A percentile compares a stretch with the other conserved stretches of the same genome.
phyloP scores from a whole-genome alignment of 139 green algal genomes.

The Diplosphaera chodatii region DNA sequence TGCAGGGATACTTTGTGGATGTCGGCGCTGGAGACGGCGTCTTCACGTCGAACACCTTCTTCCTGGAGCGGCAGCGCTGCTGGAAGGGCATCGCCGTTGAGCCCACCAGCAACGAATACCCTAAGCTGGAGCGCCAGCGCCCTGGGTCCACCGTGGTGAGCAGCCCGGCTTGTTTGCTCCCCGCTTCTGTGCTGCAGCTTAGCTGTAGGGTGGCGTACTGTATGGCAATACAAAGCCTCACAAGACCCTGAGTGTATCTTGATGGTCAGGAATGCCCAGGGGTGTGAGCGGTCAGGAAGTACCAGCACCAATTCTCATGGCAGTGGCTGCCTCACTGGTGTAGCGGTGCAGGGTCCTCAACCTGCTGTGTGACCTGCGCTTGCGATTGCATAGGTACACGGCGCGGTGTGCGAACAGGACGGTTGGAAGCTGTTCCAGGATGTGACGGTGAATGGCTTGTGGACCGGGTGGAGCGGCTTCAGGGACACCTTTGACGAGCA shows the following conservation, averaged over 20 bases:
- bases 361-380: no score
- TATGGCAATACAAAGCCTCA: no score
- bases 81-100: background rate
- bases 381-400: no score
- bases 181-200: no score
- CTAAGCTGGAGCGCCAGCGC: background rate
- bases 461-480: background rate
- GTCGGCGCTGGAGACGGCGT: slow-evolving; percentile 4
- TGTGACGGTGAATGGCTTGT: slow-evolving; percentile 21
- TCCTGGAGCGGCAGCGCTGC: background rate
- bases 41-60: slow-evolving; percentile 1
- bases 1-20: background rate
- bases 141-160: slow-evolving; percentile 13
- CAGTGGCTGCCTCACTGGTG: no score
- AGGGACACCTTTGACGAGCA: background rate
- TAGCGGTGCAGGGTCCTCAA: no score
- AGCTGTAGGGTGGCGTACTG: no score
- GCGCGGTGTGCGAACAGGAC: slow-evolving; percentile 6
- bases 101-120: slow-evolving; percentile 1
- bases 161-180: no score
- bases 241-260: background rate
- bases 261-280: no score
- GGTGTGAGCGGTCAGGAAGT: no score
- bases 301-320: no score
- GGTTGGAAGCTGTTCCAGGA: slow-evolving; percentile 33